Conservation (phyloP, 148 eudicot species). For the Rhododendron kiyosumense region DNA sequence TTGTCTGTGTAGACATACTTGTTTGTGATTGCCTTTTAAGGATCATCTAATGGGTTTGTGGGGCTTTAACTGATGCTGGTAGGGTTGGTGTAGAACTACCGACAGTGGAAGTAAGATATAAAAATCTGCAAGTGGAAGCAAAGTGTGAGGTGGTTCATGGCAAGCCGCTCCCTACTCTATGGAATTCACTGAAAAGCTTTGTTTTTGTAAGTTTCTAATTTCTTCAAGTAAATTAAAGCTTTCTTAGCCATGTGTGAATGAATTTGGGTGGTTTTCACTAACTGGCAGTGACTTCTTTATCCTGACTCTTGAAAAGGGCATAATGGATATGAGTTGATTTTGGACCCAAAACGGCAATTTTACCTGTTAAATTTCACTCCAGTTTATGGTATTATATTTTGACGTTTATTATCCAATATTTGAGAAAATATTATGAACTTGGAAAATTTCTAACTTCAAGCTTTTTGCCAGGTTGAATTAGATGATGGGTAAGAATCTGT, state of each 20-base stretch:
- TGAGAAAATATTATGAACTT: background rate
- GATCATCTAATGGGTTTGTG: background rate
- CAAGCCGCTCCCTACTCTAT: slow-evolving; percentile 85
- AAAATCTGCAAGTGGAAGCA: slow-evolving; percentile 58
- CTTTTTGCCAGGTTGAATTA: background rate
- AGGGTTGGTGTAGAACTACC: slow-evolving; percentile 79
- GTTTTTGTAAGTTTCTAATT: slow-evolving; percentile 39
- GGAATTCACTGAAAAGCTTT: slow-evolving; percentile 72
- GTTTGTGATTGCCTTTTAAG: background rate
- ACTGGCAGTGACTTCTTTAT: background rate
- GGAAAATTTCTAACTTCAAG: background rate
- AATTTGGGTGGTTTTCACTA: background rate
- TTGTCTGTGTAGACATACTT: background rate
- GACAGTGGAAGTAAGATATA: slow-evolving; percentile 64
- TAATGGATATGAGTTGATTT: background rate
- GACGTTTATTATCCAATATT: background rate
- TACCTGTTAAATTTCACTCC: background rate
- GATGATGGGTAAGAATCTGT: too few relatives aligned
- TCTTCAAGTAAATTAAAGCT: background rate
- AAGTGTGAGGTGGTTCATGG: slow-evolving; percentile 74
- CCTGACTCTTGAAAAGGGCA: background rate
- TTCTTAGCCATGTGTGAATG: background rate
- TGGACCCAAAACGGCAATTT: background rate
- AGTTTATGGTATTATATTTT: background rate
- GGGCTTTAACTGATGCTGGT: slow-evolving; percentile 10